A percentile compares a stretch with the other conserved stretches of the same genome.
Conservation (phyloP, 257 asterid genomes). For the Solanum tarijense region DNA sequence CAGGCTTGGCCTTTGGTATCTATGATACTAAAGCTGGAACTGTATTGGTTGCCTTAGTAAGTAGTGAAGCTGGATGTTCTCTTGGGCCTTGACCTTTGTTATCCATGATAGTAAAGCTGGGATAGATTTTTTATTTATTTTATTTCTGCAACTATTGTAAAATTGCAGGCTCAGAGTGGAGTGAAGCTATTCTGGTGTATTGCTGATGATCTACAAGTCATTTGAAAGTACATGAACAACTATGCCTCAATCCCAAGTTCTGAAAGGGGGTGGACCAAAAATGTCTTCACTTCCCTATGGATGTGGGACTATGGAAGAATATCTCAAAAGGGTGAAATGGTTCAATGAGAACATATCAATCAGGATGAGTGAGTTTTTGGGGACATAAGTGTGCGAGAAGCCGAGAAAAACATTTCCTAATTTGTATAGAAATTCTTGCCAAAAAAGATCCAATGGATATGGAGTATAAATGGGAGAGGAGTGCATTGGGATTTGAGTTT, state of each 20-base stretch:
- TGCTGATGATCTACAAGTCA: constrained; percentile 52
- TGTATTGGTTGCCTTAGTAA: constrained; percentile 58
- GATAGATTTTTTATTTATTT: neutral
- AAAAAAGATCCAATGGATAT: neutral
- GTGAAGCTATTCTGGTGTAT: constrained; percentile 70
- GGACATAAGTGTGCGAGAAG: neutral
- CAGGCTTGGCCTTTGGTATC: constrained; percentile 48
- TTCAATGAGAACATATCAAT: neutral
- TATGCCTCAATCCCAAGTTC: neutral
- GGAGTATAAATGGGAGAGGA: neutral
- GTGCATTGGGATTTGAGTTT: neutral
- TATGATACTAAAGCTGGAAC: constrained; percentile 52
- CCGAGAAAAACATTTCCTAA: neutral
- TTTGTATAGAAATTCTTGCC: neutral
- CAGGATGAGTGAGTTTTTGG: neutral
- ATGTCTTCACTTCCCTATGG: neutral
- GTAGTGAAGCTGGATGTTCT: neutral
- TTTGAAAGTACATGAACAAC: neutral
- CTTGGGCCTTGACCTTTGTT: neutral
- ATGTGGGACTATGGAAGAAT: neutral
- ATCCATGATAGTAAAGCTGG: neutral
- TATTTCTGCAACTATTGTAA: neutral
- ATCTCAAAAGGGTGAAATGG: neutral
- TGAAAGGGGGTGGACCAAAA: neutral
- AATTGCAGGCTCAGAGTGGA: constrained; percentile 52